Evolutionary conservation across 2,329 filamentous ascomycete genomes (phyloP).

Genomic region (Botrytis sinoallii): DNA sequence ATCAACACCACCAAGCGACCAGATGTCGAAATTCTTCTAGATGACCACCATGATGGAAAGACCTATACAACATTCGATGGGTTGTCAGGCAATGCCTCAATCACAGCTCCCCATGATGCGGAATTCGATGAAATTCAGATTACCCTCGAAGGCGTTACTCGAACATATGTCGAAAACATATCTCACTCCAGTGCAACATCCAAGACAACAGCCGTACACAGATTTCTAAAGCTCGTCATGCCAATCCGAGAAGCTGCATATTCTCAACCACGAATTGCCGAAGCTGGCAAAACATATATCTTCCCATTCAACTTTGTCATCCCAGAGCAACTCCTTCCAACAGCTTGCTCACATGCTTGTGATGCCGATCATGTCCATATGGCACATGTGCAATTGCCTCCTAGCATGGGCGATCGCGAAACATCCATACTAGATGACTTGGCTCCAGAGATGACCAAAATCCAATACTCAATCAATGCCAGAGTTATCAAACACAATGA

Average conservation of each 20-base stretch:
- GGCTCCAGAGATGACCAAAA: constrained; percentile 34
- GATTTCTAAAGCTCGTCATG: constrained; percentile 37
- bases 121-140: constrained; percentile 37
- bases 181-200: constrained; percentile 29
- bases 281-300: constrained; percentile 34
- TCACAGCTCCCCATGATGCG: constrained; percentile 33
- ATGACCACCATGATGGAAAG: constrained; percentile 32
- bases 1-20: constrained; percentile 25
- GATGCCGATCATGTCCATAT: constrained; percentile 33
- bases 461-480: constrained; percentile 34
- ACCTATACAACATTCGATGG: constrained; percentile 36
- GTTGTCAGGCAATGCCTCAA: constrained; percentile 32
- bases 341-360: constrained; percentile 31
- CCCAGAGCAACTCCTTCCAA: constrained; percentile 35
- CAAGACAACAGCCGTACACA: constrained; percentile 34
- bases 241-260: constrained; percentile 35
- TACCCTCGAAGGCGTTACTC: constrained; percentile 34
- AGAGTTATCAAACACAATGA: constrained; percentile 31
- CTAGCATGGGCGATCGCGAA: constrained; percentile 34
- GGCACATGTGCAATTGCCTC: constrained; percentile 36
- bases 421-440: constrained; percentile 32
- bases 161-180: constrained; percentile 35
- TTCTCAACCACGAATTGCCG: constrained; percentile 33
- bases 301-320: constrained; percentile 39
- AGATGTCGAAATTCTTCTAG: constrained; percentile 34